These are phyloP conservation scores for Selaginella moellendorffii DNA, from an alignment of 75 land plant species.

Conservation along the genomic window DNA sequence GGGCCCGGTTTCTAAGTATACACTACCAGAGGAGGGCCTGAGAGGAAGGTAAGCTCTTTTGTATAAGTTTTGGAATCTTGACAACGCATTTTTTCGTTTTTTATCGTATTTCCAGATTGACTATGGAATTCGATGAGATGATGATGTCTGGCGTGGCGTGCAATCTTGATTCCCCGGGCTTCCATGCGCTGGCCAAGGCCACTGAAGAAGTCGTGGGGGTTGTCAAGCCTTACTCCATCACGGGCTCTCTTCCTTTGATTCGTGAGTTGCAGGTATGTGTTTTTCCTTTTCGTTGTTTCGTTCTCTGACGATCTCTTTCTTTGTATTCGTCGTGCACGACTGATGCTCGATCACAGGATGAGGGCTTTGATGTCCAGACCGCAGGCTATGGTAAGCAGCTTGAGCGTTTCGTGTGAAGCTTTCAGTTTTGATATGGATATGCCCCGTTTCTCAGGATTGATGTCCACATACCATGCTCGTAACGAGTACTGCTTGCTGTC, in stretches of 20 bases:
- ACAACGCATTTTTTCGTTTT: background rate
- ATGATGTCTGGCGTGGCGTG: slow-evolving; percentile 70
- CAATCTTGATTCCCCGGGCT: slow-evolving; percentile 73
- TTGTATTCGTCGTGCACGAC: too few species aligned
- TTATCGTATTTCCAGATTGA: slow-evolving; percentile 29
- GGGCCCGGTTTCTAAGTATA: slow-evolving; percentile 87
- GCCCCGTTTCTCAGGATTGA: slow-evolving; percentile 41
- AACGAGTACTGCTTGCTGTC: slow-evolving; percentile 83
- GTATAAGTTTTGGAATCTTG: too few species aligned
- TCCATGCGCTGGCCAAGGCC: slow-evolving; percentile 67
- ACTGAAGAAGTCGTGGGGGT: slow-evolving; percentile 69
- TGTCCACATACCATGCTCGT: slow-evolving; percentile 83
- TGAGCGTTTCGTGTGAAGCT: background rate
- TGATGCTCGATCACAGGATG: too few species aligned
- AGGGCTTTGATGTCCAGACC: slow-evolving; percentile 93
- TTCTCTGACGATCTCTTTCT: too few species aligned
- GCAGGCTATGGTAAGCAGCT: slow-evolving; percentile 67
- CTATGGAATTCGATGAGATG: slow-evolving; percentile 59
- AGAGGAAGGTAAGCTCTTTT: slow-evolving; percentile 78
- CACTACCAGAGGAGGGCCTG: slow-evolving; percentile 31
- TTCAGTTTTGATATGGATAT: background rate
- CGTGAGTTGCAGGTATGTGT: slow-evolving; percentile 58
- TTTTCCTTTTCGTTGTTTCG: background rate
- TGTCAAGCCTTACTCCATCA: slow-evolving; percentile 78
- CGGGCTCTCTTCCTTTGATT: slow-evolving; percentile 77